Conservation (phyloP, 2,329 filamentous ascomycete genomes). For the Esteya vermicola region DNA sequence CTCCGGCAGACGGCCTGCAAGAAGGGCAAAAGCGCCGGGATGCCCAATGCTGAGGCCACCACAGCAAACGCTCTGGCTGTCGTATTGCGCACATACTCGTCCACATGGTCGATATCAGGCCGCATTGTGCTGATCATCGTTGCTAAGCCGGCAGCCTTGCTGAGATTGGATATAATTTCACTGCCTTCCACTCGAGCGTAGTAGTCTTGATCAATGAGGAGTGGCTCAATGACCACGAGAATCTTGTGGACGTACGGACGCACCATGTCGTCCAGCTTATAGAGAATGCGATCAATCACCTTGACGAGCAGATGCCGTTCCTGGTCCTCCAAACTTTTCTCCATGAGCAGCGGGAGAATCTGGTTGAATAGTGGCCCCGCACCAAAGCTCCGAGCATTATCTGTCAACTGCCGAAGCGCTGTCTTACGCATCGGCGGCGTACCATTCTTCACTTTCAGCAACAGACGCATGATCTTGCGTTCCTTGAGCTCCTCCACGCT, state of each 20-base stretch:
- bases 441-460: conserved; percentile 98
- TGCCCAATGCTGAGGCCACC: conserved; percentile 88
- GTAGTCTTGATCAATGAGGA: conserved; percentile 98
- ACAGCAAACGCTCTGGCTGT: conserved; percentile 95
- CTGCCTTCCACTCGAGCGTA: conserved; percentile 96
- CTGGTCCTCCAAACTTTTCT: conserved; percentile 94
- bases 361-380: conserved; percentile 92
- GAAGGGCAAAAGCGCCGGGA: conserved; percentile 89
- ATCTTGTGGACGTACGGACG: conserved; percentile 97
- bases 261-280: conserved; percentile 95
- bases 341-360: conserved; percentile 92
- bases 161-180: conserved; percentile 96
- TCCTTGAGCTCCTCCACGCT: conserved; percentile 94
- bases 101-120: conserved; percentile 94
- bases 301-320: conserved; percentile 97
- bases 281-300: conserved; percentile 95
- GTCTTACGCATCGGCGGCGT: conserved; percentile 98
- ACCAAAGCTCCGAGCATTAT: conserved; percentile 93
- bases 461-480: conserved; percentile 91
- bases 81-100: conserved; percentile 97
- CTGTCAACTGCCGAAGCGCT: conserved; percentile 87
- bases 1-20: conserved; percentile 88
- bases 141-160: conserved; percentile 89
- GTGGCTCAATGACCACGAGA: conserved; percentile 93
- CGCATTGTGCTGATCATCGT: conserved; percentile 99